These are phyloP conservation scores for Fusarium floridanum DNA, from an alignment of 2,329 filamentous ascomycete species.

Conservation along the genomic window DNA sequence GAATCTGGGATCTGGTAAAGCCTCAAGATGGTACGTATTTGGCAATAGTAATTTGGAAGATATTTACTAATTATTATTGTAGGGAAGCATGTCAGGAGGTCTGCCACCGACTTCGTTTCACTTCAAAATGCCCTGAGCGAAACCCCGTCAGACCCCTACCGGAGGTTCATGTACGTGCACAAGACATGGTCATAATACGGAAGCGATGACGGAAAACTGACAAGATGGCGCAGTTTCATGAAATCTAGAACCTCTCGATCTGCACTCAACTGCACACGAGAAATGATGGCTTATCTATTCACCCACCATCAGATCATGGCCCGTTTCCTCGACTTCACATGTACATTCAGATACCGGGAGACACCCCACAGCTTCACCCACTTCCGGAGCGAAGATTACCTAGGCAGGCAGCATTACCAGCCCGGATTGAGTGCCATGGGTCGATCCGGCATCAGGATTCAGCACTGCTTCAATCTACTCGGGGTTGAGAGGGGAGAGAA, in stretches of 20 bases:
- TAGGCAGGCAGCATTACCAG: not conserved
- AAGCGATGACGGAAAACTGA: not conserved
- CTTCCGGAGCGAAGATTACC: constrained; percentile 14
- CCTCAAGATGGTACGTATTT: constrained; percentile 2
- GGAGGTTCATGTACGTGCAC: no score
- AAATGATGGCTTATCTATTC: constrained; percentile 10
- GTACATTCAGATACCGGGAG: constrained; percentile 3
- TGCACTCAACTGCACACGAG: constrained; percentile 4
- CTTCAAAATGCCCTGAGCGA: no score
- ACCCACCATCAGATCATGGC: constrained; percentile 17
- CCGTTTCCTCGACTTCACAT: constrained; percentile 10
- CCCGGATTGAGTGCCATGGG: not conserved
- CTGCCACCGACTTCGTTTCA: not conserved
- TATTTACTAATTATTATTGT: not conserved
- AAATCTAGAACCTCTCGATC: not conserved
- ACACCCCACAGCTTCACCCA: constrained; percentile 5
- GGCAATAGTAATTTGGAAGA: not conserved
- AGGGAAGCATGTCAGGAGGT: not conserved
- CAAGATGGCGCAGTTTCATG: not conserved
- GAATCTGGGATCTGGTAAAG: not conserved
- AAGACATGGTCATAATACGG: no score
- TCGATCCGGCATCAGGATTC: constrained; percentile 9
- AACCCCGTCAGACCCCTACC: no score
- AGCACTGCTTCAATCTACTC: constrained; percentile 19
- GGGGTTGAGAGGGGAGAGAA: constrained; percentile 2